Evolutionary conservation across 2,329 filamentous ascomycete genomes (phyloP), one percentile per base, ranked within the genome.

Genomic region (Chalara sp.): DNA sequence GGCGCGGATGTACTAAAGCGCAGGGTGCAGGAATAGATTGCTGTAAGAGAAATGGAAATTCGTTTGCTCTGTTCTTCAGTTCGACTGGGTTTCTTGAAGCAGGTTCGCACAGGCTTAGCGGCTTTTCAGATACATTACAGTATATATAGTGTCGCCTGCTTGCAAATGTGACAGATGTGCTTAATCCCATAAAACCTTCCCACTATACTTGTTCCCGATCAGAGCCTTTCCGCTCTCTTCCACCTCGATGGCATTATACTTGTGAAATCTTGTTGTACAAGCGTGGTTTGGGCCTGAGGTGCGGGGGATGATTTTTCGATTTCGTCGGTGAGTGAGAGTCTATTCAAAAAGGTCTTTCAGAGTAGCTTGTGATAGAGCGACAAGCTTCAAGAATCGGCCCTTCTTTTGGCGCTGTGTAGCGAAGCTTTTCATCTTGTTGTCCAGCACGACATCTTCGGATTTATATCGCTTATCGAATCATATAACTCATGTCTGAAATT

Each of bases 271-370:
- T 53, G 40, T 47, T 47, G 32, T 42, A 51, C 48, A 42, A 56
- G 49, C 41, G n/a, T 46, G n/a, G 13, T 48, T 45, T 53, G 52
- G 31, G 50, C 47, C 28, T 50, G 37, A 51, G 49, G 45, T 32
- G 50, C 50, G 2, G 56, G 56, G 44, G 56, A 58, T 44, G 52
- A 13, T 46, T 43, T 53, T 33, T 57, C 49, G 33, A 57, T 47
- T 6, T 54, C 33, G 47, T 56, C 48, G 39, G 54, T 44, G 29
- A 54, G 49, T 44, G 47, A 52, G 46, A 48, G 48, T 52, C 30
- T 51, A 29, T 52, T 56, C 48, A 37, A 57, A 35, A 53, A 58
- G 50, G 37, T 51, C 49, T 49, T 57, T 53, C 2, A 57, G 33
- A n/a, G n/a, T 33, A 6, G 49, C 42, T 39, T 51, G 30, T 55